Evolutionary conservation across 495 filamentous ascomycete species (phyloP).

Genomic region (Hamigera avellanea): DNA sequence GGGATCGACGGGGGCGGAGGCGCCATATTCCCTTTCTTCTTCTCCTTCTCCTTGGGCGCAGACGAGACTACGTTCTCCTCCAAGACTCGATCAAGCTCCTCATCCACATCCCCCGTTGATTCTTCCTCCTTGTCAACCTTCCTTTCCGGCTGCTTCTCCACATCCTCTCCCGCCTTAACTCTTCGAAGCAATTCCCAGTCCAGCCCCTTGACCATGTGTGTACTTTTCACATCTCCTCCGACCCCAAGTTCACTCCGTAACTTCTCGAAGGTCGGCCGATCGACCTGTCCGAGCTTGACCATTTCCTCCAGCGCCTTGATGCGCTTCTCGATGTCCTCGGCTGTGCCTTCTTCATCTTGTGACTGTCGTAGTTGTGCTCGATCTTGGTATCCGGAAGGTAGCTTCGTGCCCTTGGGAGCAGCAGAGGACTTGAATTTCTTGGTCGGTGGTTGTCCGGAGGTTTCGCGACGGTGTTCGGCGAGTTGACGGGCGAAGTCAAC

Average conservation of each 20-base stretch:
- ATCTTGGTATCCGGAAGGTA: conserved; percentile 74
- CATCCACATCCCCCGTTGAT: conserved; percentile 47
- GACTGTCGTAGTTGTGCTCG: conserved; percentile 45
- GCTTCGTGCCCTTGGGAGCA: conserved; percentile 72
- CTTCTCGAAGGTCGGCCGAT: conserved; percentile 59
- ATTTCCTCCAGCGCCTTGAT: conserved; percentile 73
- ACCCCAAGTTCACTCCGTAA: conserved; percentile 59
- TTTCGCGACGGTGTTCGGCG: conserved; percentile 56
- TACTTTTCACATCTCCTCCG: conserved; percentile 67
- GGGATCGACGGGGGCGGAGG: conserved; percentile 43
- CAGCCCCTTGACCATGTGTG: conserved; percentile 83
- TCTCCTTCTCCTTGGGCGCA: conserved; percentile 38
- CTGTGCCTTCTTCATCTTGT: conserved; percentile 20
- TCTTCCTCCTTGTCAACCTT: conserved; percentile 6
- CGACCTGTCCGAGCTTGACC: conserved; percentile 73
- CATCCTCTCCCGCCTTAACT: conserved; percentile 62
- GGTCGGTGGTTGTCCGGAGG: conserved; percentile 26
- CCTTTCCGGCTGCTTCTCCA: conserved; percentile 21
- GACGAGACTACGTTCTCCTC: conserved; percentile 45
- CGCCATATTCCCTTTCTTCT: conserved; percentile 70
- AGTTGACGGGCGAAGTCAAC: conserved; percentile 78
- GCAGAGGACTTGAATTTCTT: conserved; percentile 69
- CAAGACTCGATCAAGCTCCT: conserved; percentile 59
- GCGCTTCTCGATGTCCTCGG: conserved; percentile 42
- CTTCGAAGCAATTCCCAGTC: conserved; percentile 73